These are phyloP conservation scores for Bassia scoparia DNA, from an alignment of 148 eudicot species.

Conservation along the genomic window DNA sequence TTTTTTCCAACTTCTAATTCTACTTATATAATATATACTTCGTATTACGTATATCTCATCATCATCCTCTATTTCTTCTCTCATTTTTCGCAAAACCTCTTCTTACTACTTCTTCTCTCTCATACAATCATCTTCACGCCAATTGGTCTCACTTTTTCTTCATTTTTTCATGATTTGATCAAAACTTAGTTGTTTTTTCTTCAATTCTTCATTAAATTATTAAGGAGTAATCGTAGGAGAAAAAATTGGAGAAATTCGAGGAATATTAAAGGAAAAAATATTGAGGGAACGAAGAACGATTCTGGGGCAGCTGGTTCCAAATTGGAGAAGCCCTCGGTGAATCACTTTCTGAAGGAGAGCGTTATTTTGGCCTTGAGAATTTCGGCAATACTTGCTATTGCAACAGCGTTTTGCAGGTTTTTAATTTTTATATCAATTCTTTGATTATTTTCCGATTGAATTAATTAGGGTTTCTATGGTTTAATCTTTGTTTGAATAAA, in stretches of 20 bases:
- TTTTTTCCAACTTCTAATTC: not conserved
- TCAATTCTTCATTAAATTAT: too few species aligned
- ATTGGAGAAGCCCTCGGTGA: conserved; percentile 84
- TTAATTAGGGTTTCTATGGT: conserved; percentile 17
- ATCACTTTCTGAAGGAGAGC: conserved; percentile 85
- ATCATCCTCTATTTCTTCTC: too few species aligned
- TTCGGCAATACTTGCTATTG: conserved; percentile 92
- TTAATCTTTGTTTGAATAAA: not conserved
- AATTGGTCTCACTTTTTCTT: too few species aligned
- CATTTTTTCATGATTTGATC: too few species aligned
- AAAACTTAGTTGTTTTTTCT: too few species aligned
- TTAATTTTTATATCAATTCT: too few species aligned
- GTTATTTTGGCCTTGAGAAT: conserved; percentile 81
- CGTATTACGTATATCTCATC: too few species aligned
- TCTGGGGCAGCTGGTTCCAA: conserved; percentile 84
- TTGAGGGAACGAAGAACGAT: conserved; percentile 20
- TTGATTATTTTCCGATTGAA: not conserved
- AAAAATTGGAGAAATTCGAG: conserved; percentile 23
- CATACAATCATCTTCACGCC: too few species aligned
- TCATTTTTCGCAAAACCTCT: not conserved
- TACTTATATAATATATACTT: too few species aligned
- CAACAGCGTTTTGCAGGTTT: conserved; percentile 78
- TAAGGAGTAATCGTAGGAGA: not conserved
- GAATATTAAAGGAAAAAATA: conserved; percentile 14
- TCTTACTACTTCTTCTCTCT: not conserved